Percentiles rank a stretch among this genome's conserved stretches.
Conservation (phyloP, 1,284 basidiomycete genomes). For the Fistulina hepatica region DNA sequence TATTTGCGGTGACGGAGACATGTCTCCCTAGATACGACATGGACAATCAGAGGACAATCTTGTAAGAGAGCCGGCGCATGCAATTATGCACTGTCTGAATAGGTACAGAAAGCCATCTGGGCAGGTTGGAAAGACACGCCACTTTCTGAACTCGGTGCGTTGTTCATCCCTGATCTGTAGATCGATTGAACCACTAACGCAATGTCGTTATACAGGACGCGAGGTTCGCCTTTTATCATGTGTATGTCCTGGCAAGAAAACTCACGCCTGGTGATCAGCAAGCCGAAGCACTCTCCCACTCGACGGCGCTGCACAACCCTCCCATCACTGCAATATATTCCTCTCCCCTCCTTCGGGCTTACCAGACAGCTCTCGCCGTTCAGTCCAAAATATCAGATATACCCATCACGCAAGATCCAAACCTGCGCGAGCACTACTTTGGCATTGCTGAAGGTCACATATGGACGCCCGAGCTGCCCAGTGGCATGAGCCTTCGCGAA, state of each 20-base stretch:
- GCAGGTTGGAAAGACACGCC: constrained; percentile 81
- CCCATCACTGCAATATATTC: constrained; percentile 63
- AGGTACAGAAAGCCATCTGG: constrained; percentile 34
- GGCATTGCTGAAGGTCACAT: constrained; percentile 64
- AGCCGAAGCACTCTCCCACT: constrained; percentile 67
- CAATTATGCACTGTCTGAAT: too few species aligned
- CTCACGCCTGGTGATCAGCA: constrained; percentile 40
- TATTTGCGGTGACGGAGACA: too few species aligned
- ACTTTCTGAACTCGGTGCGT: constrained; percentile 71
- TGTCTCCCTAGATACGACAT: constrained; percentile 11
- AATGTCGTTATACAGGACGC: constrained; percentile 5
- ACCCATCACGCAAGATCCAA: constrained; percentile 37
- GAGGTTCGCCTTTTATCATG: background rate
- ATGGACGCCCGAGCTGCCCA: constrained; percentile 18
- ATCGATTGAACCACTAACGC: constrained; percentile 1
- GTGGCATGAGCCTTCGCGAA: constrained; percentile 24
- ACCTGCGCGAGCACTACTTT: constrained; percentile 59
- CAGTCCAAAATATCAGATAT: constrained; percentile 34
- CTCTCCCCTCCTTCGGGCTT: constrained; percentile 72
- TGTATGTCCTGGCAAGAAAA: background rate
- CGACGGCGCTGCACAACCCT: constrained; percentile 42
- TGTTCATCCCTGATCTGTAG: background rate
- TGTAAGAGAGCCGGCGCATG: background rate
- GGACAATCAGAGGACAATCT: constrained; percentile 13
- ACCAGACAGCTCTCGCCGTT: constrained; percentile 48